phyloP scores from a whole-genome alignment of 805 yeast species.

The Blastobotrys parvus region DNA sequence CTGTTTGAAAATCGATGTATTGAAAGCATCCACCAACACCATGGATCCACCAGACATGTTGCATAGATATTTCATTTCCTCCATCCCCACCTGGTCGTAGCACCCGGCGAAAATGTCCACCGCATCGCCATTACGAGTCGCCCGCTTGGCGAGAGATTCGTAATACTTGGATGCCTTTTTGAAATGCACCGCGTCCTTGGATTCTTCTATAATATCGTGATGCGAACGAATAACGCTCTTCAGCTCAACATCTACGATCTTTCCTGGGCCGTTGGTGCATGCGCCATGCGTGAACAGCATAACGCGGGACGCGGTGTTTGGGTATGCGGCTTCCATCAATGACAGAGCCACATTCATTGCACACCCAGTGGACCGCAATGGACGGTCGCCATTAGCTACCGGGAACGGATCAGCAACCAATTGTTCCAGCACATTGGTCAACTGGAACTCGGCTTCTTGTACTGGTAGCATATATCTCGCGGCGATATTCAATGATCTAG shows the following conservation, averaged over 20 bases:
- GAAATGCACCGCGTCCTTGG: conserved; percentile 83
- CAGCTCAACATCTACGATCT: conserved; percentile 73
- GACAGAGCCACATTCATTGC: conserved; percentile 75
- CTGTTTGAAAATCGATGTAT: conserved; percentile 88
- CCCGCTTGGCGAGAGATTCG: conserved; percentile 61
- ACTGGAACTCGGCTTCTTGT: conserved; percentile 66
- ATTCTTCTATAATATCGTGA: conserved; percentile 54
- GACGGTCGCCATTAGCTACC: conserved; percentile 55
- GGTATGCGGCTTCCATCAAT: conserved; percentile 64
- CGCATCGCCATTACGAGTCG: conserved; percentile 64
- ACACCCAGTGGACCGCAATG: conserved; percentile 78
- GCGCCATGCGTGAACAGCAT: conserved; percentile 86
- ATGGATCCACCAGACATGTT: conserved; percentile 83
- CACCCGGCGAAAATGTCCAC: conserved; percentile 91
- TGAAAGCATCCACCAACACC: conserved; percentile 82
- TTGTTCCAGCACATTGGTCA: conserved; percentile 63
- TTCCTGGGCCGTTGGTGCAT: conserved; percentile 80
- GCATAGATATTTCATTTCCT: conserved; percentile 80
- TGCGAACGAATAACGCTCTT: conserved; percentile 92
- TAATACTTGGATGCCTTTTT: conserved; percentile 78
- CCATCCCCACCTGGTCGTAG: conserved; percentile 91
- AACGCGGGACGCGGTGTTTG: conserved; percentile 72
- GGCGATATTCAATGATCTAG: conserved; percentile 19
- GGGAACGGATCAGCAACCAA: conserved; percentile 72
- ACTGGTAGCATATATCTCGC: conserved; percentile 56